Base-by-base conservation (phyloP, 805 yeast species). In the Candida pseudoglaebosa region DNA sequence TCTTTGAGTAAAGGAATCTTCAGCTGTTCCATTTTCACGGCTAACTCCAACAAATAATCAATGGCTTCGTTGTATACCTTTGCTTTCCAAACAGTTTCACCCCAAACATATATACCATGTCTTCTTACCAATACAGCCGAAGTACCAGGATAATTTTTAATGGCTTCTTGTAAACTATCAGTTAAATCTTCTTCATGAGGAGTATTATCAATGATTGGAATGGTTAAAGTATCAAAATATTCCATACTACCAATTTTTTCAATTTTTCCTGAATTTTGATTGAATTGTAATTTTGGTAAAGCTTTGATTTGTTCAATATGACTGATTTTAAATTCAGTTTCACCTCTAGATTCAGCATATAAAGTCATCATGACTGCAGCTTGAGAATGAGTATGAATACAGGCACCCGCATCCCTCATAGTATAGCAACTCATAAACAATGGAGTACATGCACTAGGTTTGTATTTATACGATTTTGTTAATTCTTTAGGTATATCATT, bases 21-120 rank as follows among this genome's bases (percentile, higher is more conserved):
- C 39, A 77, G 58, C 49, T 74, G 77, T 47, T 77, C 75, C 95
- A 89, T 85, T 55, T 84, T 84, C 26, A 90, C 75, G 1, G 93
- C 95, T 47, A 90, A 61, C 46, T 86, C 96, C 52, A 91, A 67
- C 45, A 91, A 63, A 56, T 90, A 91, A 54, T 91, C 97, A 43
- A 91, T 78, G 13, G 96, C 95, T 61, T 91, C 98, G 56, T 89
- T 89, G 58, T 84, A 84, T 10, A 91, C 76, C 62, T 91, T 91
- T 35, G 97, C 96, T 62, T 90, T 88, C 85, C 95, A 84, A 9
- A 87, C 85, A 18, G 75, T 78, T 50, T 83, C 87, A 17, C 97
- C 97, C 97, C 97, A 91, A n/a, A 89, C 96, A 56, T 82, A 91
- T 32, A 91, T 82, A 1, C 98, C 98, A 55, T 91, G 98, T 53